Conservation (phyloP, 2,329 filamentous ascomycete genomes). For the Paraphaeosphaeria minitans region DNA sequence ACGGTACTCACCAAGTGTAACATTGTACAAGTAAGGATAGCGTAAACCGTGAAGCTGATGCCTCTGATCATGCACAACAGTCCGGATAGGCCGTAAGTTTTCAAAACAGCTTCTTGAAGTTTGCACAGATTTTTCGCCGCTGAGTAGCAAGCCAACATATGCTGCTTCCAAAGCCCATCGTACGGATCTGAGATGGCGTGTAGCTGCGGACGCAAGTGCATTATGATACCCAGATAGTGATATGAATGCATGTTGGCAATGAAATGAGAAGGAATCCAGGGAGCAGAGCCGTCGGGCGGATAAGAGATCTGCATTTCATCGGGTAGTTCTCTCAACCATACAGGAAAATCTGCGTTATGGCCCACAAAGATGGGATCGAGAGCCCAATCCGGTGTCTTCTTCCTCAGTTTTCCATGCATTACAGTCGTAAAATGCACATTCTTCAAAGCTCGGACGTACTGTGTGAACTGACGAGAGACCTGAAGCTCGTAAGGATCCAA, state of each 20-base stretch:
- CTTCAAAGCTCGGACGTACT: conserved; percentile 76
- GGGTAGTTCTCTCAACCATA: conserved; percentile 79
- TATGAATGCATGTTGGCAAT: conserved; percentile 89
- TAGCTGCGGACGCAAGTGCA: conserved; percentile 86
- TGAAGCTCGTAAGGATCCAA: conserved; percentile 76
- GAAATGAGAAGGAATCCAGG: conserved; percentile 85
- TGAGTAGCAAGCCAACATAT: conserved; percentile 84
- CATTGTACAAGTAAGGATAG: conserved; percentile 87
- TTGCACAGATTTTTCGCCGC: conserved; percentile 85
- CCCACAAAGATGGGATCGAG: conserved; percentile 81
- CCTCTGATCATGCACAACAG: conserved; percentile 91
- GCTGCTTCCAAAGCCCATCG: conserved; percentile 81
- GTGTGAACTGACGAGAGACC: conserved; percentile 82
- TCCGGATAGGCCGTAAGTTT: conserved; percentile 76
- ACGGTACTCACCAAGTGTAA: conserved; percentile 77
- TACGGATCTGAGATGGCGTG: conserved; percentile 74
- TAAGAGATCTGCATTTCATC: conserved; percentile 78
- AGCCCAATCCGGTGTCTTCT: conserved; percentile 82
- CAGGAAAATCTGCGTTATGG: conserved; percentile 75
- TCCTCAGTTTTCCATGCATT: conserved; percentile 74
- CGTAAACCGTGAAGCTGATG: conserved; percentile 95
- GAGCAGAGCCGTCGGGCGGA: conserved; percentile 76
- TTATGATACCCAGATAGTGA: conserved; percentile 81
- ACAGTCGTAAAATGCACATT: conserved; percentile 79
- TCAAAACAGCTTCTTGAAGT: conserved; percentile 81